A percentile compares a stretch with the other conserved stretches of the same genome.
Conservation (phyloP, 2,329 filamentous ascomycete genomes). For the Didymella lethalis region DNA sequence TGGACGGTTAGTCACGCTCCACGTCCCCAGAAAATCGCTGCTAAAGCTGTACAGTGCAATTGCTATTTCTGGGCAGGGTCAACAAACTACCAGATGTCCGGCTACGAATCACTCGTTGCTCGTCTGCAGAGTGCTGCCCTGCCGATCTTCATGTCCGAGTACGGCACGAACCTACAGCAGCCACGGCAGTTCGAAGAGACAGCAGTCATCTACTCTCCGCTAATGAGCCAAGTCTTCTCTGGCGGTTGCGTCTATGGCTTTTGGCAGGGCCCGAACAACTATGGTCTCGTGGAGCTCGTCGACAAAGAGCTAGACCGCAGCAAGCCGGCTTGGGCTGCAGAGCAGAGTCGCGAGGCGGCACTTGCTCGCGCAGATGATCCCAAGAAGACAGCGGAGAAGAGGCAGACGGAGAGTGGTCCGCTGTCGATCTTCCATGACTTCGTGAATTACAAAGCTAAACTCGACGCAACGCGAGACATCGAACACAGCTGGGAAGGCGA, state of each 20-base stretch:
- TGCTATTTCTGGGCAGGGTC: constrained; percentile 15
- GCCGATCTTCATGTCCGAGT: constrained; percentile 24
- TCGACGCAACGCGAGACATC: constrained; percentile 6
- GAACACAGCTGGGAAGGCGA: constrained; percentile 14
- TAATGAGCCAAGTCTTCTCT: constrained; percentile 22
- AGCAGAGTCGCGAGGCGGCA: background rate
- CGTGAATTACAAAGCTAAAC: constrained; percentile 13
- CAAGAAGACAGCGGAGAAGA: constrained; percentile 13
- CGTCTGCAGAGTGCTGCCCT: constrained; percentile 8
- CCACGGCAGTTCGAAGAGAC: constrained; percentile 22
- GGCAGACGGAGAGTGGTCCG: constrained; percentile 9
- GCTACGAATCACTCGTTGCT: constrained; percentile 2
- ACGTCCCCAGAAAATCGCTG: too few relatives aligned
- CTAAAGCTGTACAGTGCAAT: constrained; percentile 10
- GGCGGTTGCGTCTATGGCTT: constrained; percentile 25
- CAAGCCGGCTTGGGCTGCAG: background rate
- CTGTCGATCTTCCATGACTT: constrained; percentile 17
- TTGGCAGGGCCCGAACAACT: constrained; percentile 16
- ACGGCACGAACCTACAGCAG: constrained; percentile 6
- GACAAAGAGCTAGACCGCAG: background rate
- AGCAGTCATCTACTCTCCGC: constrained; percentile 18
- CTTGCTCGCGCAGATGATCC: constrained; percentile 1
- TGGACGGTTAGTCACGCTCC: constrained; percentile 11
- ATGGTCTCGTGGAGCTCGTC: constrained; percentile 19
- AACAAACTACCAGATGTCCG: constrained; percentile 12